Evolutionary conservation across 768 basidiomycete genomes (phyloP).

Genomic region (Favolaschia claudopus): DNA sequence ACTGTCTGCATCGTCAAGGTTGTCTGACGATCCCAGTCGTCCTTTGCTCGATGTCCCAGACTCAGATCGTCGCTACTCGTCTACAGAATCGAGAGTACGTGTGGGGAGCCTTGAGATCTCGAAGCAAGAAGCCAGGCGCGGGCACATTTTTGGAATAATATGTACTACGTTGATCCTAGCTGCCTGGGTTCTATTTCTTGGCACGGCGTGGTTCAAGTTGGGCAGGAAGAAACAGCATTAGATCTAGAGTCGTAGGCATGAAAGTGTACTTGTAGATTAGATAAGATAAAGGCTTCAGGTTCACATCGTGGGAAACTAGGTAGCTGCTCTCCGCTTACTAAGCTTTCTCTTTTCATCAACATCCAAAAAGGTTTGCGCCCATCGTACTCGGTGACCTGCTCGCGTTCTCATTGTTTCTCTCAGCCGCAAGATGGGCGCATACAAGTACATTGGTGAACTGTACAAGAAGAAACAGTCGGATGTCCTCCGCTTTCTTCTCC

Average conservation of each 20-base stretch:
- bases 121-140: conserved; percentile 50
- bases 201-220: conserved; percentile 65
- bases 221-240: conserved; percentile 47
- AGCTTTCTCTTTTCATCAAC: neutral
- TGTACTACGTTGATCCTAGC: conserved; percentile 51
- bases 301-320: neutral
- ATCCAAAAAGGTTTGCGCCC: conserved; percentile 20
- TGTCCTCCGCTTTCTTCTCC: conserved; percentile 96
- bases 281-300: neutral
- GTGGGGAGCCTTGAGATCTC: conserved; percentile 23
- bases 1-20: neutral
- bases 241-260: neutral
- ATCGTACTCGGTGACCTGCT: neutral
- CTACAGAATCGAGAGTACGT: conserved; percentile 29
- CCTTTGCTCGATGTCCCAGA: conserved; percentile 16
- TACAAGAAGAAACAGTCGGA: conserved; percentile 99
- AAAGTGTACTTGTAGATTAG: neutral
- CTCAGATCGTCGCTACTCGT: conserved; percentile 28
- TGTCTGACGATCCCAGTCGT: conserved; percentile 17
- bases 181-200: conserved; percentile 73
- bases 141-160: conserved; percentile 55
- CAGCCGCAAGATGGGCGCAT: conserved; percentile 83
- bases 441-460: conserved; percentile 96
- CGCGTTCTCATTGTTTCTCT: conserved; percentile 23
- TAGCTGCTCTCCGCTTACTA: too few relatives aligned